These are phyloP conservation scores for Candida ficus DNA, from an alignment of 805 yeast species.

Conservation along the genomic window DNA sequence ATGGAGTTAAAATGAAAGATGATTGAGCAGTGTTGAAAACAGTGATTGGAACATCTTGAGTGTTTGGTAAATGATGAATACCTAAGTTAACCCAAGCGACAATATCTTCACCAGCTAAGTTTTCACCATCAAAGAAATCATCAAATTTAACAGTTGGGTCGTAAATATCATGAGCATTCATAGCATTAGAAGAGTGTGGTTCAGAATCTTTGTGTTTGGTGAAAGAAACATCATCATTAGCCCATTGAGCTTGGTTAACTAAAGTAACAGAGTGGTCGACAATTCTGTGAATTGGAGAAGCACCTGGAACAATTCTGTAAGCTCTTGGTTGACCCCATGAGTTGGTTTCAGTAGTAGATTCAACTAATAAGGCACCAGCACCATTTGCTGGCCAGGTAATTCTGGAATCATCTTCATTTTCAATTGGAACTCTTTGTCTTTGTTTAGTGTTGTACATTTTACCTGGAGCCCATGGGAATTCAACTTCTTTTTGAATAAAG, in stretches of 20 bases:
- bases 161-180: constrained; percentile 20
- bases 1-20: constrained; percentile 23
- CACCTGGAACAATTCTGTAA: constrained; percentile 23
- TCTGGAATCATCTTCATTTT: constrained; percentile 16
- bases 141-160: constrained; percentile 23
- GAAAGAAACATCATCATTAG: constrained; percentile 20
- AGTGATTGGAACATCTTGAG: constrained; percentile 28
- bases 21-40: constrained; percentile 25
- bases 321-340: constrained; percentile 26
- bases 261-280: constrained; percentile 13
- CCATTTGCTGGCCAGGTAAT: constrained; percentile 20
- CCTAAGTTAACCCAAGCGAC: constrained; percentile 27
- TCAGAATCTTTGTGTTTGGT: constrained; percentile 25
- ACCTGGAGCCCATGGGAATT: constrained; percentile 26
- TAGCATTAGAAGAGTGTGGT: constrained; percentile 18
- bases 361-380: constrained; percentile 23
- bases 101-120: constrained; percentile 23
- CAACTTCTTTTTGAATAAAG: constrained; percentile 13
- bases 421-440: constrained; percentile 12
- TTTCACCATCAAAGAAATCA: constrained; percentile 23
- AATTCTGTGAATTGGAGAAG: constrained; percentile 20
- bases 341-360: constrained; percentile 20
- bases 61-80: constrained; percentile 27
- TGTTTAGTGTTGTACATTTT: constrained; percentile 17
- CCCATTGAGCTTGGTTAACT: constrained; percentile 23